These are phyloP conservation scores for Rhamnella rubrinervis DNA, from an alignment of 331 rosid species.

Conservation along the genomic window DNA sequence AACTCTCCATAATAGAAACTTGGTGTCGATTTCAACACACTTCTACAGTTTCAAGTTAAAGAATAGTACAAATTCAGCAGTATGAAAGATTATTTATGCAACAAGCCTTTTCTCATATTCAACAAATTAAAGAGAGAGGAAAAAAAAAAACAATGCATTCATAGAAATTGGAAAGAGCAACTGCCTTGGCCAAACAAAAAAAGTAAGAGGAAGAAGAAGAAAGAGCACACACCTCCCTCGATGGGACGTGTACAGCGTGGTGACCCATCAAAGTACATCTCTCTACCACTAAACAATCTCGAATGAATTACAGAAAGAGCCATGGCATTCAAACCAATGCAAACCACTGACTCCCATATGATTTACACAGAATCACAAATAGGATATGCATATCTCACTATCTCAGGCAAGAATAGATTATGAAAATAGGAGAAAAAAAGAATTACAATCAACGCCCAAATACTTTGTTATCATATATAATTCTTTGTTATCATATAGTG, in stretches of 20 bases:
- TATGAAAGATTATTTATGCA: no score
- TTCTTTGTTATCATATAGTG: no score
- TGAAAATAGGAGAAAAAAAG: slow-evolving; percentile 2
- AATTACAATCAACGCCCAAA: slow-evolving; percentile 28
- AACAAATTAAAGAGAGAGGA: background rate
- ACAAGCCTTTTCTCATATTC: no score
- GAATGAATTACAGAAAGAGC: slow-evolving; percentile 36
- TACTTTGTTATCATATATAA: no score
- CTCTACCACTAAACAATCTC: slow-evolving; percentile 29
- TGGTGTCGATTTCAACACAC: no score
- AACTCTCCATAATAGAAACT: no score
- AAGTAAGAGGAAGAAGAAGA: background rate
- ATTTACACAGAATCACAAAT: slow-evolving; percentile 61
- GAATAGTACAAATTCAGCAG: no score
- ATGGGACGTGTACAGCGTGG: slow-evolving; percentile 19
- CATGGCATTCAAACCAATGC: slow-evolving; percentile 22
- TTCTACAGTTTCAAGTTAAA: no score
- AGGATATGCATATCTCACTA: slow-evolving; percentile 62
- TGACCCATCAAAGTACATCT: slow-evolving; percentile 14
- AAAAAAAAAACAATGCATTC: slow-evolving; percentile 2
- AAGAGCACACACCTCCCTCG: slow-evolving; percentile 4
- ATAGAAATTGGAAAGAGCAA: background rate
- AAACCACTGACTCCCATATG: slow-evolving; percentile 27
- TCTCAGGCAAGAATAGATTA: slow-evolving; percentile 45
- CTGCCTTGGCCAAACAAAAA: no score